Conservation (phyloP, 768 basidiomycete species). For the Phylloporus sp. region DNA sequence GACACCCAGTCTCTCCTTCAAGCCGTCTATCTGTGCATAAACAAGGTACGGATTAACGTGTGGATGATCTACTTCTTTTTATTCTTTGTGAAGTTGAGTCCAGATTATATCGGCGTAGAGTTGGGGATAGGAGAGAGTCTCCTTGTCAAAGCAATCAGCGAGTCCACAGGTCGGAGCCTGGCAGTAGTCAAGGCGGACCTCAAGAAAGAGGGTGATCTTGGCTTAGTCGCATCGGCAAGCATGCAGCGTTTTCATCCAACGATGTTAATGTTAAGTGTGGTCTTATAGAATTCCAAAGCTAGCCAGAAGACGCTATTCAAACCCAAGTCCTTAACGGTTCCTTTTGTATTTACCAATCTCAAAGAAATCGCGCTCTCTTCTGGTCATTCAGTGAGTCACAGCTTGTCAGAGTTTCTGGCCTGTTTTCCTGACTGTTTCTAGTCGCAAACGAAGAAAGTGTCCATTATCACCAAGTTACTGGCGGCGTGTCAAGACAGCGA, state of each 20-base stretch:
- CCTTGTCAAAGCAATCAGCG: conserved; percentile 90
- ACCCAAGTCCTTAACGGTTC: conserved; percentile 84
- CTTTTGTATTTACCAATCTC: conserved; percentile 84
- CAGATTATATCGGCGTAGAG: conserved; percentile 93
- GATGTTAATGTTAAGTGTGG: neutral
- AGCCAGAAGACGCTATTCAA: conserved; percentile 93
- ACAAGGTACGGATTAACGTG: conserved; percentile 57
- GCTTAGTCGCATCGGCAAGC: conserved; percentile 90
- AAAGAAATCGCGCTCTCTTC: conserved; percentile 85
- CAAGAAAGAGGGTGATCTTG: conserved; percentile 93
- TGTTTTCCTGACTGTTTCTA: conserved; percentile 28
- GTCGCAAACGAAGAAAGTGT: conserved; percentile 95
- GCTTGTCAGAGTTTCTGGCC: neutral
- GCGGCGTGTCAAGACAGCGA: conserved; percentile 89
- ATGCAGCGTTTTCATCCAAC: neutral
- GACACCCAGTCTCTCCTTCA: conserved; percentile 78
- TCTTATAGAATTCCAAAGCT: conserved; percentile 82
- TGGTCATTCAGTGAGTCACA: conserved; percentile 68
- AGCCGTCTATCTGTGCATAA: conserved; percentile 94
- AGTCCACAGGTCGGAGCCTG: conserved; percentile 88
- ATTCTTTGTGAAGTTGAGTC: conserved; percentile 61
- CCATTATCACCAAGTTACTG: conserved; percentile 89
- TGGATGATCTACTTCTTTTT: neutral
- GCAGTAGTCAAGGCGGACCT: conserved; percentile 85
- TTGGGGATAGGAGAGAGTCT: conserved; percentile 95